These are phyloP conservation scores for Wickerhamomyces bisporus DNA, from an alignment of 805 yeast genomes.

Conservation along the genomic window DNA sequence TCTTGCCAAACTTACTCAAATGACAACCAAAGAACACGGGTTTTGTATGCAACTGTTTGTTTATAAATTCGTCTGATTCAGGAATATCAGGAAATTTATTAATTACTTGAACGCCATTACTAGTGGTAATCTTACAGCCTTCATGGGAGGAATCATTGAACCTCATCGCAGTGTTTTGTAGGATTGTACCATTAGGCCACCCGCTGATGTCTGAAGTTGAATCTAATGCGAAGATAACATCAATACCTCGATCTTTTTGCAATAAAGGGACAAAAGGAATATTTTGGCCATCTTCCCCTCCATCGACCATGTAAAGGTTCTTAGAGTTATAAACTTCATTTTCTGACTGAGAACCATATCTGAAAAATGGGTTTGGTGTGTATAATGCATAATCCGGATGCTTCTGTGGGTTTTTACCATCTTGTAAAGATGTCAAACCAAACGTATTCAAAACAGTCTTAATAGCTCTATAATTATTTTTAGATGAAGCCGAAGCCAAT, in stretches of 20 bases:
- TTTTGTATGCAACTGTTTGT: conserved; percentile 43
- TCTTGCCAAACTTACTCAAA: conserved; percentile 12
- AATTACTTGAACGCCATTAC: conserved; percentile 32
- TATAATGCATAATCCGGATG: conserved; percentile 57
- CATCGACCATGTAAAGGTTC: conserved; percentile 55
- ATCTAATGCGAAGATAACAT: conserved; percentile 60
- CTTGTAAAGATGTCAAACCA: conserved; percentile 36
- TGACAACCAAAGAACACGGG: conserved; percentile 83
- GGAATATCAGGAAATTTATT: conserved; percentile 65
- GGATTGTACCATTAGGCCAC: conserved; percentile 56
- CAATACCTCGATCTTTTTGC: conserved; percentile 56
- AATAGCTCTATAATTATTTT: conserved; percentile 28
- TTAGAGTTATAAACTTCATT: conserved; percentile 24
- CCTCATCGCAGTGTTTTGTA: conserved; percentile 28
- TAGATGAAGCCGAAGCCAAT: conserved; percentile 27
- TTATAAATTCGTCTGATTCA: conserved; percentile 40
- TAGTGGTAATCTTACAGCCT: conserved; percentile 28
- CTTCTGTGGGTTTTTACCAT: conserved; percentile 26
- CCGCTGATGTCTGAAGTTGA: conserved; percentile 47
- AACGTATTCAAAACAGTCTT: conserved; percentile 36
- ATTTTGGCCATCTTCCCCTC: conserved; percentile 75
- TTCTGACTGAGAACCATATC: conserved; percentile 16
- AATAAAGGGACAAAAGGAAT: conserved; percentile 63
- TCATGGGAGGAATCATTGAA: conserved; percentile 17
- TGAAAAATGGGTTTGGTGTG: conserved; percentile 59